Percentiles rank a stretch among this genome's conserved stretches.
Conservation (phyloP, 129 eudicot species). For the Apium graveolens region DNA sequence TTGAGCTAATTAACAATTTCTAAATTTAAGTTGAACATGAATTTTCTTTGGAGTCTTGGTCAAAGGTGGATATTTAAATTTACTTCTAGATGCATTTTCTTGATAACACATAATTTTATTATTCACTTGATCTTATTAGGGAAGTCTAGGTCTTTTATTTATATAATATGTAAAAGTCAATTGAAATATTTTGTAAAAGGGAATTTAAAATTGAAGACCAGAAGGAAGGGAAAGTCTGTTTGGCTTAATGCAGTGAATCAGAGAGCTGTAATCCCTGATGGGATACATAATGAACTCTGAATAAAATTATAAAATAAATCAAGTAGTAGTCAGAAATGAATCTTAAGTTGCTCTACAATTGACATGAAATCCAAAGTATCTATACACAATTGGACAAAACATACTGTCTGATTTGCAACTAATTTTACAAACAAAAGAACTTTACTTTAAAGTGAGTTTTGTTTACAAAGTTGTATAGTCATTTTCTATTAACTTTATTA, state of each 20-base stretch:
- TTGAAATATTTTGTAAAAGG: neutral
- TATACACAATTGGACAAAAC: neutral
- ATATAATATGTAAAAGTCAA: neutral
- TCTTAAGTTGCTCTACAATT: neutral
- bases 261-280: conserved; percentile 1
- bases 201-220: neutral
- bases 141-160: neutral
- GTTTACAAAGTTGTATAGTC: neutral
- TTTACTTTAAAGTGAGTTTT: neutral
- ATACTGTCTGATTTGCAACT: neutral
- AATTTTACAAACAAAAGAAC: neutral
- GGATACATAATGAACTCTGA: neutral
- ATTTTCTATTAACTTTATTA: neutral
- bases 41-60: neutral
- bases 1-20: too few species aligned
- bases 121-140: neutral
- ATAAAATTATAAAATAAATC: neutral
- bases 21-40: neutral
- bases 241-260: conserved; percentile 1
- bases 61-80: conserved; percentile 20
- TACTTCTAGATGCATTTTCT: neutral
- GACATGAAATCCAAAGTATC: neutral
- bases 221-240: neutral
- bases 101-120: neutral
- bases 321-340: neutral